These are phyloP conservation scores for Sugiyamaella grinbergsii DNA, from an alignment of 1,139 yeast species.

Conservation along the genomic window DNA sequence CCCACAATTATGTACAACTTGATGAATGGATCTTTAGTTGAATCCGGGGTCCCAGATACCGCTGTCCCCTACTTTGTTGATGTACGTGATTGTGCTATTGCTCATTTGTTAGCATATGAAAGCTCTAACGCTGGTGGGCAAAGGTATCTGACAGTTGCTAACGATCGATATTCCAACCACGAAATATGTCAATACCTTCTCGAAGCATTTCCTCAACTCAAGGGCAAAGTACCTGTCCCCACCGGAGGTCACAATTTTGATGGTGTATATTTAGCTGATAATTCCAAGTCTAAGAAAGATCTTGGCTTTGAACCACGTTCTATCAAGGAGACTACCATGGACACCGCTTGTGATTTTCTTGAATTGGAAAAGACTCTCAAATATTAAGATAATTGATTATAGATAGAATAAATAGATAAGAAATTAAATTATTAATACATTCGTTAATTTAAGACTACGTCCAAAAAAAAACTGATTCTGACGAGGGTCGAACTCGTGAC, in stretches of 20 bases:
- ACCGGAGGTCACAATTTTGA: not conserved
- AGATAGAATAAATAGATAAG: too few species aligned
- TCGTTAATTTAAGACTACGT: too few species aligned
- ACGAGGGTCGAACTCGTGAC: slow-evolving; percentile 17
- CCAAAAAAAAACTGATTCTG: slow-evolving; percentile 13
- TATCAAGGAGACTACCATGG: too few species aligned
- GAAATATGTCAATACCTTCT: slow-evolving; percentile 42
- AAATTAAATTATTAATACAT: too few species aligned
- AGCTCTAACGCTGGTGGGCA: slow-evolving; percentile 43
- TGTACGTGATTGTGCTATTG: slow-evolving; percentile 56
- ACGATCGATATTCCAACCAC: slow-evolving; percentile 43
- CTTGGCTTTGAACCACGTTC: too few species aligned
- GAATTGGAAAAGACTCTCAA: too few species aligned
- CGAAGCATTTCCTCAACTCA: slow-evolving; percentile 43
- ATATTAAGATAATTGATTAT: too few species aligned
- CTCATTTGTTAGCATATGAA: slow-evolving; percentile 51
- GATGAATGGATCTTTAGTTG: slow-evolving; percentile 26
- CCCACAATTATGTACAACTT: slow-evolving; percentile 41
- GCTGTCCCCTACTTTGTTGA: slow-evolving; percentile 42
- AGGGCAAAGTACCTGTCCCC: slow-evolving; percentile 38
- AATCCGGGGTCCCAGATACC: slow-evolving; percentile 27
- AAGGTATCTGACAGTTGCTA: slow-evolving; percentile 47
- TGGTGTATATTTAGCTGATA: not conserved
- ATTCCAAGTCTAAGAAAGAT: slow-evolving; percentile 1
- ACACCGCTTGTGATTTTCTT: too few species aligned